These are phyloP conservation scores for Tulasnella sp. DNA, from an alignment of 768 basidiomycete species.

Conservation along the genomic window DNA sequence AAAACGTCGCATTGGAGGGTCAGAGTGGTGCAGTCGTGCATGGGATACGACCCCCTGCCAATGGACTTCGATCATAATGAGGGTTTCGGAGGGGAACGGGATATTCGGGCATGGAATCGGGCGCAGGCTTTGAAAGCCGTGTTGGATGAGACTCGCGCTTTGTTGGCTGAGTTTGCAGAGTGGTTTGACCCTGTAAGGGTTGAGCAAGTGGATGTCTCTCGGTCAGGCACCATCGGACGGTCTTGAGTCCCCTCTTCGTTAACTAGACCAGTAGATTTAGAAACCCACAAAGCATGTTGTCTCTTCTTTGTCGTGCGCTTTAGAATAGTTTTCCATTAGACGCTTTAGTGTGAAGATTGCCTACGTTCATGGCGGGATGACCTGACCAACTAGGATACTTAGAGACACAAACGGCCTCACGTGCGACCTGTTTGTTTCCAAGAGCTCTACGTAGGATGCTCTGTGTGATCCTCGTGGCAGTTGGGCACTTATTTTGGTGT, in stretches of 20 bases:
- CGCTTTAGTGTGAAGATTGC: neutral
- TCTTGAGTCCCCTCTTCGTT: neutral
- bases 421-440: too few species aligned
- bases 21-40: slow-evolving; percentile 50
- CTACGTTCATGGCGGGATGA: too few species aligned
- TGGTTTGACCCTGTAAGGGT: neutral
- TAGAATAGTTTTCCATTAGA: neutral
- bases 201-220: neutral
- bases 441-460: too few species aligned
- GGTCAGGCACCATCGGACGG: neutral
- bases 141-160: slow-evolving; percentile 45
- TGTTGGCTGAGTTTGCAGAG: slow-evolving; percentile 49
- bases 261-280: neutral
- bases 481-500: neutral
- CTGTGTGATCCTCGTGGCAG: neutral
- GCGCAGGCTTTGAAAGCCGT: slow-evolving; percentile 47
- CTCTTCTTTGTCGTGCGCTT: neutral
- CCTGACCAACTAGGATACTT: too few species aligned
- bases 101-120: slow-evolving; percentile 44
- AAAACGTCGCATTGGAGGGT: slow-evolving; percentile 35
- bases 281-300: neutral
- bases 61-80: slow-evolving; percentile 31
- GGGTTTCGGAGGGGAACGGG: neutral
- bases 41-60: slow-evolving; percentile 56
- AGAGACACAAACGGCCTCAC: too few species aligned